These are phyloP conservation scores for Xylaria cubensis DNA, from an alignment of 495 filamentous ascomycete genomes.

Conservation along the genomic window DNA sequence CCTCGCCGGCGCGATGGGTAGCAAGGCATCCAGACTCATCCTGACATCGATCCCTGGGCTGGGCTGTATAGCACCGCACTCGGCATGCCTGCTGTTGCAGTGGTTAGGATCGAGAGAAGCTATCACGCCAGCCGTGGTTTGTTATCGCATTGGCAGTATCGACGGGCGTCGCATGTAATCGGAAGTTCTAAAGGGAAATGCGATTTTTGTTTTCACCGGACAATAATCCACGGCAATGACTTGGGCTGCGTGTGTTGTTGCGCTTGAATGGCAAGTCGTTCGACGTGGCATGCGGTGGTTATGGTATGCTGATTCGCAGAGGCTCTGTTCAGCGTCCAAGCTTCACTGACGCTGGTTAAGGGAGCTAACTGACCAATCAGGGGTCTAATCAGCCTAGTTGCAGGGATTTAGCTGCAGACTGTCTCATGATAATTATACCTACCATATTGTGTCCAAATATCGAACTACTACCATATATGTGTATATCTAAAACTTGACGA, in stretches of 20 bases:
- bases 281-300: slow-evolving; percentile 1
- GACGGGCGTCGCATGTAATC: neutral
- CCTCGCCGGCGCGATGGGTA: slow-evolving; percentile 87
- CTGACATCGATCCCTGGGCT: slow-evolving; percentile 51
- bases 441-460: neutral
- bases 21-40: slow-evolving; percentile 86
- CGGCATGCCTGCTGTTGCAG: slow-evolving; percentile 37
- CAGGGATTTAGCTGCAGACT: neutral
- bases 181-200: neutral
- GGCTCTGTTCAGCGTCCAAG: neutral
- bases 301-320: neutral
- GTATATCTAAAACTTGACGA: neutral
- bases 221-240: neutral
- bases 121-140: slow-evolving; percentile 30
- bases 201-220: neutral
- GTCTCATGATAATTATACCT: too few relatives aligned
- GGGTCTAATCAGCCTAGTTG: neutral
- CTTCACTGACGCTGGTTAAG: neutral
- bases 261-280: slow-evolving; percentile 6
- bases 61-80: slow-evolving; percentile 38
- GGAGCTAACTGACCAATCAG: slow-evolving; percentile 2
- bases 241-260: neutral
- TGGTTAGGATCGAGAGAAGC: neutral
- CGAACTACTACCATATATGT: neutral
- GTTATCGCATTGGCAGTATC: slow-evolving; percentile 18